A percentile compares a stretch with the other conserved stretches of the same genome.
Conservation (phyloP, 495 filamentous ascomycete species). For the Neurospora tetraspora region DNA sequence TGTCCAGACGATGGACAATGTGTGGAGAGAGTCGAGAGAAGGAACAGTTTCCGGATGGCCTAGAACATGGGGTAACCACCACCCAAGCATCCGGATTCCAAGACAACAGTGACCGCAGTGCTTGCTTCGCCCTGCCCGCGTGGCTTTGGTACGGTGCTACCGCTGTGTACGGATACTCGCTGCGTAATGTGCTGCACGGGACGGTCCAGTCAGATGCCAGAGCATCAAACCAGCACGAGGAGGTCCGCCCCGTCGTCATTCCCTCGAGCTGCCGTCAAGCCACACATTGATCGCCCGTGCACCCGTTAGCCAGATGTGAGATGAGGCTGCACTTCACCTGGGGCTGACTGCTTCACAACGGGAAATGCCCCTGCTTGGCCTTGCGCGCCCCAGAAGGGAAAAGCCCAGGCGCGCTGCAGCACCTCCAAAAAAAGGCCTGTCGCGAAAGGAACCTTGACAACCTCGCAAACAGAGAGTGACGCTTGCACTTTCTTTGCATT, state of each 20-base stretch:
- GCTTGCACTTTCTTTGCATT: background rate
- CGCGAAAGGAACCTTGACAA: background rate
- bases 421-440: slow-evolving; percentile 14
- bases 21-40: background rate
- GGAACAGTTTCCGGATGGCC: background rate
- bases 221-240: background rate
- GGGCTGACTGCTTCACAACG: background rate
- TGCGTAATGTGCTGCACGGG: background rate
- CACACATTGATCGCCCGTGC: background rate
- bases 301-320: background rate
- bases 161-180: background rate
- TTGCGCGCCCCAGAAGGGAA: background rate
- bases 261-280: background rate
- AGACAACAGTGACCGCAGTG: background rate
- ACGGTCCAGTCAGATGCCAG: background rate
- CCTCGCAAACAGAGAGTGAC: background rate
- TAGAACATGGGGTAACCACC: background rate
- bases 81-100: no score
- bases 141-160: background rate
- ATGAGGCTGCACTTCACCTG: background rate
- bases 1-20: background rate
- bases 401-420: slow-evolving; percentile 13
- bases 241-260: background rate
- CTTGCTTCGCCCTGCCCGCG: background rate
- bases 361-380: background rate